A percentile compares a stretch with the other conserved stretches of the same genome.
phyloP scores from a whole-genome alignment of 176 grass and related monocot genomes.

The Lolium perenne region DNA sequence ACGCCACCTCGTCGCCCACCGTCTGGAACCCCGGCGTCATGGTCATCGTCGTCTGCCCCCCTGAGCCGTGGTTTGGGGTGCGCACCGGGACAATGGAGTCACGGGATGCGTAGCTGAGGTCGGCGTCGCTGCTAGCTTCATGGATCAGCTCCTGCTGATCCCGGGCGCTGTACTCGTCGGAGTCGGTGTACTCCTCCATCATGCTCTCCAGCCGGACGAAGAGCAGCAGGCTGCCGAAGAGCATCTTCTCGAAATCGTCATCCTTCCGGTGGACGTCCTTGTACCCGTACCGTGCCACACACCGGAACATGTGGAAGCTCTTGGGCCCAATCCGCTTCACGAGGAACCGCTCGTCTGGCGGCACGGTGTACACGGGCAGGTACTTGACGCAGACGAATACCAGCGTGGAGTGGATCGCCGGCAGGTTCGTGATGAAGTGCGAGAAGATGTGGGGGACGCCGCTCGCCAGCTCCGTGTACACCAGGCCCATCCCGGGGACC shows the following conservation, averaged over 20 bases:
- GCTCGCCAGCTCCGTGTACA: constrained; percentile 71
- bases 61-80: constrained; percentile 1
- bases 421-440: constrained; percentile 91
- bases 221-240: constrained; percentile 58
- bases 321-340: constrained; percentile 70
- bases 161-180: constrained; percentile 55
- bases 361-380: constrained; percentile 76
- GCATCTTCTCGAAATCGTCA: constrained; percentile 74
- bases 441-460: constrained; percentile 90
- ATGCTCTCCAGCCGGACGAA: constrained; percentile 71
- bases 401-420: constrained; percentile 77
- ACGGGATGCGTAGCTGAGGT: constrained; percentile 46
- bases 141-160: constrained; percentile 3
- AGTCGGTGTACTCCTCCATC: constrained; percentile 72
- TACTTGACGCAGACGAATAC: constrained; percentile 87
- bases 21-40: constrained; percentile 22
- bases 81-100: constrained; percentile 59
- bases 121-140: constrained; percentile 29
- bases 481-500: constrained; percentile 81
- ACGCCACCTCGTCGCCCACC: constrained; percentile 60
- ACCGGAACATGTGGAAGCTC: constrained; percentile 81
- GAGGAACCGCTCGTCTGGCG: constrained; percentile 61
- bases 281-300: constrained; percentile 79
- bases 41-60: constrained; percentile 20
- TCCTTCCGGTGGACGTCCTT: constrained; percentile 84